Conservation (phyloP, 179 eudicot species). For the Monotropa hypopitys region DNA sequence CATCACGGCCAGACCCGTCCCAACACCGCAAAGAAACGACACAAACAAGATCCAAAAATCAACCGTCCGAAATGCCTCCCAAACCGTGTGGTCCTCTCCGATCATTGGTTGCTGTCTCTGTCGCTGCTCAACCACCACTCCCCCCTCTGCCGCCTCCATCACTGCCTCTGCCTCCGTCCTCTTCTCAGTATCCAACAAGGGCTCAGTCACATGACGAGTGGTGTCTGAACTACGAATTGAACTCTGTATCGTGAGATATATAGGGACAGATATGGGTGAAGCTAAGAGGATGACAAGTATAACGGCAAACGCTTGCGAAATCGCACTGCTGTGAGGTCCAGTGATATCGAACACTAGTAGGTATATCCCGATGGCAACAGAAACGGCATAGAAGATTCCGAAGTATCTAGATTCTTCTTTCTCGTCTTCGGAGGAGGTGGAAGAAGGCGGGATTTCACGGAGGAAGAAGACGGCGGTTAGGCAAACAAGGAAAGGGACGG, state of each 20-base stretch:
- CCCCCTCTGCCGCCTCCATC: constrained; percentile 12
- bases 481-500: constrained; percentile 60
- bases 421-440: constrained; percentile 32
- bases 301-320: constrained; percentile 31
- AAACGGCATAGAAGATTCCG: constrained; percentile 48
- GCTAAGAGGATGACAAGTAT: constrained; percentile 49
- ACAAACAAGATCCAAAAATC: constrained; percentile 88
- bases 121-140: constrained; percentile 13
- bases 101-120: constrained; percentile 24
- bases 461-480: constrained; percentile 60
- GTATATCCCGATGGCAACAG: constrained; percentile 64
- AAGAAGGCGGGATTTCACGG: constrained; percentile 50
- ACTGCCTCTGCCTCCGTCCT: constrained; percentile 6
- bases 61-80: constrained; percentile 49
- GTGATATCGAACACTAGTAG: constrained; percentile 47
- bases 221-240: constrained; percentile 22
- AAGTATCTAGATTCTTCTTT: constrained; percentile 47
- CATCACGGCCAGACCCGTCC: constrained; percentile 83
- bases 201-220: constrained; percentile 27
- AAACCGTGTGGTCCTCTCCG: constrained; percentile 84
- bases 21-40: constrained; percentile 87
- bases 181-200: constrained; percentile 24
- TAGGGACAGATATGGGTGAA: constrained; percentile 53
- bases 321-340: constrained; percentile 32
- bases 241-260: constrained; percentile 30